Evolutionary conservation across 192 early-diverging fungal genomes (phyloP).

Genomic region (Backusella australiensis): DNA sequence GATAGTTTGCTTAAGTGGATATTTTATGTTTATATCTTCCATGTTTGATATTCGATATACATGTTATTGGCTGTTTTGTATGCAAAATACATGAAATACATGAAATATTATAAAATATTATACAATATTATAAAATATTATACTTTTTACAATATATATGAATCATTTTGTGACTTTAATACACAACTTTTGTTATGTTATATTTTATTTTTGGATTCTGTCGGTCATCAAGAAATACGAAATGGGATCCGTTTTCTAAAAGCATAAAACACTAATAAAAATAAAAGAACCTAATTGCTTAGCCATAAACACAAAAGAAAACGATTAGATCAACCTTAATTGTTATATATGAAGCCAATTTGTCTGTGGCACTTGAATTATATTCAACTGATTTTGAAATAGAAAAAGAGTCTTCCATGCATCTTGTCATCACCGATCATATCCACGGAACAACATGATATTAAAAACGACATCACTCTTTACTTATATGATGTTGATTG

Average conservation of each 20-base stretch:
- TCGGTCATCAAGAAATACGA: not conserved
- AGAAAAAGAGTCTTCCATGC: not conserved
- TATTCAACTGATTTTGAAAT: not conserved
- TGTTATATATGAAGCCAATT: not conserved
- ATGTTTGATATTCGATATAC: not conserved
- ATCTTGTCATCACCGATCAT: not conserved
- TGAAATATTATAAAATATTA: too few species aligned
- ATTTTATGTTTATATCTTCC: not conserved
- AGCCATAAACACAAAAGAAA: not conserved
- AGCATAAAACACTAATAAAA: not conserved
- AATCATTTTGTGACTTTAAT: not conserved
- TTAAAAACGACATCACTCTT: too few species aligned
- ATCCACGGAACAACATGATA: not conserved
- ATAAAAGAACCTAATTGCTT: not conserved
- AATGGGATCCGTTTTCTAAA: too few species aligned
- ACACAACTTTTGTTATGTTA: not conserved
- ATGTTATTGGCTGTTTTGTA: too few species aligned
- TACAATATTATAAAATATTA: too few species aligned
- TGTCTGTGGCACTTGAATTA: not conserved
- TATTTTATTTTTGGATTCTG: not conserved
- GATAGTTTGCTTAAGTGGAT: constrained; percentile 15
- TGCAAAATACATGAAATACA: too few species aligned
- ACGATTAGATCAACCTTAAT: not conserved
- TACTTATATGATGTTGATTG: too few species aligned
- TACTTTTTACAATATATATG: too few species aligned